Base-by-base conservation (phyloP, 495 filamentous ascomycete species). In the Neurospora terricola region DNA sequence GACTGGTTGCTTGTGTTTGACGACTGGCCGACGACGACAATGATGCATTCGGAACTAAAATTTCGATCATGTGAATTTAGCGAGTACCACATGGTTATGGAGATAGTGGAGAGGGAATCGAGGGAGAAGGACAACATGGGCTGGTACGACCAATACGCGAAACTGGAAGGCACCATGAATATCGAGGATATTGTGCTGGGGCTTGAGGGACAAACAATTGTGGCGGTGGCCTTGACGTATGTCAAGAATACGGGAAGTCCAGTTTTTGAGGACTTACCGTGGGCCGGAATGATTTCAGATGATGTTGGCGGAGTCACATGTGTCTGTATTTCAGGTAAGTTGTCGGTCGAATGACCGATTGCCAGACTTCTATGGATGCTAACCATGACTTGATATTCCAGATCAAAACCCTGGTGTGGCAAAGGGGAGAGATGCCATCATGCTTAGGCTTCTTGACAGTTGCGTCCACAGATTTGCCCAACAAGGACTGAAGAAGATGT, bases 291-390 rank as follows among this genome's bases (percentile, higher is more conserved):
- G 72, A 86, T 90, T 74, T 86, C 83, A 23, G 81, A 82, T 40
- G 84, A 88, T 73, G 83, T 89, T 70, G 89, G 88, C 21, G 88
- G 89, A 23, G 83, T 90, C 38, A 87, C 88, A 38, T 91, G 89
- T 75, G 81, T 91, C 45, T 88, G 88, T 77, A 86, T 90, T 74
- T 79, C 79, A 76, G 85, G 88, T 87, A 18, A 71, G 78, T 82
- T 75, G 72, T 18, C 12, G 4, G 54, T 30, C 38, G 59, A 18
- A 38, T 36, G 40, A 70, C n/a, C 16, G 9, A 23, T 38, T 30
- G 4, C 23, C 10, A 37, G 14, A 12, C 16, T 10, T 62, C 2
- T 34, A 34, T 1, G 27, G 27, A 73, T 69, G 54, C 72, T 73
- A 38, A 75, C 68, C 38, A 11, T 7, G 10, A 12, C 27, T 27